phyloP scores from a whole-genome alignment of 1,284 basidiomycete genomes.

The Taiwanofungus camphoratus region DNA sequence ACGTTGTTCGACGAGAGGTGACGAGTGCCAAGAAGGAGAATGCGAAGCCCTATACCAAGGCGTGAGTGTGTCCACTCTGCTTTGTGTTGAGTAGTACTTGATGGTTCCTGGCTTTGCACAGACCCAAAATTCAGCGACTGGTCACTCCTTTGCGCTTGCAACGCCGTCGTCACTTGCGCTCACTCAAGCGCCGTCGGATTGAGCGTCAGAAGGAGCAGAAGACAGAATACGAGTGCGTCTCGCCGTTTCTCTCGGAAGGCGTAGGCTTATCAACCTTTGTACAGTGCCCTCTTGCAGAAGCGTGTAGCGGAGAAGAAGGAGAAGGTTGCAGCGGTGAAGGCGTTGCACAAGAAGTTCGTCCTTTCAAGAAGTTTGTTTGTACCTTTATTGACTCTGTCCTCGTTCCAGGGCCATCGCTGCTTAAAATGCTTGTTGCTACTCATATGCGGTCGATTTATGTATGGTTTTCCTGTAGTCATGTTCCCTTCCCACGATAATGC shows the following conservation, averaged over 20 bases:
- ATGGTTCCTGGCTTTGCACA: slow-evolving; percentile 21
- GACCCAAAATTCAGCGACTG: slow-evolving; percentile 86
- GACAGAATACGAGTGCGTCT: slow-evolving; percentile 78
- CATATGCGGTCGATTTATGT: slow-evolving; percentile 10
- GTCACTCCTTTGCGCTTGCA: slow-evolving; percentile 95
- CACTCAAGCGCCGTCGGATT: slow-evolving; percentile 85
- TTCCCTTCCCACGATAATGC: slow-evolving; percentile 5
- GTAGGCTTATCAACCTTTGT: slow-evolving; percentile 6
- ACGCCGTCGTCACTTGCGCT: slow-evolving; percentile 89
- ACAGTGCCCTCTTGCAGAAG: slow-evolving; percentile 77
- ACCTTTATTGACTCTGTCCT: background rate
- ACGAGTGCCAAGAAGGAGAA: slow-evolving; percentile 85
- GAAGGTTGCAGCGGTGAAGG: slow-evolving; percentile 75
- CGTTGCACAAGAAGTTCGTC: slow-evolving; percentile 60
- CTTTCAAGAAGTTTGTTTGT: background rate
- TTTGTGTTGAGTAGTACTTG: background rate
- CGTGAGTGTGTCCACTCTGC: slow-evolving; percentile 51
- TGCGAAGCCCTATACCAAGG: slow-evolving; percentile 97
- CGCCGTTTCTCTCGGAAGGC: background rate
- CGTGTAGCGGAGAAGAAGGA: slow-evolving; percentile 92
- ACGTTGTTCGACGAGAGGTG: slow-evolving; percentile 92
- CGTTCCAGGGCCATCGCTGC: slow-evolving; percentile 9
- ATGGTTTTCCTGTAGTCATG: slow-evolving; percentile 13
- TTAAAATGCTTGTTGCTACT: slow-evolving; percentile 10
- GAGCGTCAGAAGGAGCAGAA: slow-evolving; percentile 95